Base-by-base conservation (phyloP, 805 yeast species). In the Myxozyma udenii region DNA sequence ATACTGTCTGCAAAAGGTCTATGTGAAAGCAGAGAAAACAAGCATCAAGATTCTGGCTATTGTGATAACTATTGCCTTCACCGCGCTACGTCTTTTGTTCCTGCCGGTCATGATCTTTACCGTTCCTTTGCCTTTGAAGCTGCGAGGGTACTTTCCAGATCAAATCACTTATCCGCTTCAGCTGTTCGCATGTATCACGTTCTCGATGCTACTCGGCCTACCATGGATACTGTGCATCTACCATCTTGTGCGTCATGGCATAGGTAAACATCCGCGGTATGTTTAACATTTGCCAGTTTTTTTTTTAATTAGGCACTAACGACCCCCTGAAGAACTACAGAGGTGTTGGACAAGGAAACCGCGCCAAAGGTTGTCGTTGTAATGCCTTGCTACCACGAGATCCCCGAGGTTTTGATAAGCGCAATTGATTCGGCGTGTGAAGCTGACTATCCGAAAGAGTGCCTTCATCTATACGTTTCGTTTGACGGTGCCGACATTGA, bases 311-410 rank as follows among this genome's bases (percentile, higher is more conserved):
- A 11, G 32, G 12, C 6, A 26, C 6, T 7, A 6, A 26, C 12
- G 32, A 12, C 12, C 12, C 6, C 12, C 6, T 35, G n/a, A 35
- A 9, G 16, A 9, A 9, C 21, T 35, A n/a, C 28, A 9, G 33
- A 41, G 3, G 32, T 16, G 3, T 43, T 53, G 25, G 26, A 22
- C 22, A 36, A 47, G 18, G 46, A 30, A 21, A 39, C 46, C 14
- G 58, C 58, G 35, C 58, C 58, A 26, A 46, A 43, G n/a, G 56
- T 54, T 3, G 56, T 54, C 6, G 51, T 54, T 26, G 55, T 54
- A 28, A 54, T 54, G 58, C 58, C 58, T 6, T 51, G 55, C 35
- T 54, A 54, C 39, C 37, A 51, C 28, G 58, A 54, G 22, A 51
- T 54, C 16, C 58, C 58, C 6, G 25, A 38, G 11, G 56, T 54